Conservation (phyloP, 768 basidiomycete species). For the Pleurotus platypus region DNA sequence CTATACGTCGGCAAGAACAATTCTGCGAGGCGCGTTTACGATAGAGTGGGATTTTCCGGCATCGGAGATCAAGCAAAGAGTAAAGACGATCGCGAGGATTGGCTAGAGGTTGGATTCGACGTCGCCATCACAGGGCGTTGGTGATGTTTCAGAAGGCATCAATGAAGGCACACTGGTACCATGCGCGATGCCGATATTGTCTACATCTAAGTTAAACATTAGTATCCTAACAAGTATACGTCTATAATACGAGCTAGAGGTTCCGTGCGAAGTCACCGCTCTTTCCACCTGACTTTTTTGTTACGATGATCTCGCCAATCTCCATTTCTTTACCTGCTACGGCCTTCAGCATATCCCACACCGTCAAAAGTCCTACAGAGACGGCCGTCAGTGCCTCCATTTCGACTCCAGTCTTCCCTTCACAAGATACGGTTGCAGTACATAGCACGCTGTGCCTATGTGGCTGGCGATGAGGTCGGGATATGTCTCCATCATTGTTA, state of each 20-base stretch:
- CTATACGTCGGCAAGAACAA: constrained; percentile 54
- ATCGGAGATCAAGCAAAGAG: constrained; percentile 26
- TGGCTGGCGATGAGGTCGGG: constrained; percentile 20
- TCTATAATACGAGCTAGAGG: no score
- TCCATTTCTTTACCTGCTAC: constrained; percentile 87
- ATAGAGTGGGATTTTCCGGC: constrained; percentile 50
- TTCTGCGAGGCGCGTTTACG: constrained; percentile 45
- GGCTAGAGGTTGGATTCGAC: constrained; percentile 51
- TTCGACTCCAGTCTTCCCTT: constrained; percentile 84
- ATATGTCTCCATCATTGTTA: not conserved
- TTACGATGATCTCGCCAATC: constrained; percentile 65
- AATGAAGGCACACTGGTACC: no score
- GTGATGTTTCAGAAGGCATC: constrained; percentile 23
- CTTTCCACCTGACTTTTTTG: constrained; percentile 68
- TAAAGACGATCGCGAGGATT: constrained; percentile 39
- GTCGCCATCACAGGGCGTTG: constrained; percentile 49
- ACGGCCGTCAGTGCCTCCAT: constrained; percentile 94
- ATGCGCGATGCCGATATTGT: no score
- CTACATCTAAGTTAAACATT: no score
- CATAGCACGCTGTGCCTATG: constrained; percentile 56
- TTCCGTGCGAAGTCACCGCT: constrained; percentile 61
- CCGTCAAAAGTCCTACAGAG: constrained; percentile 70
- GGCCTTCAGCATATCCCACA: constrained; percentile 94
- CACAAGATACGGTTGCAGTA: constrained; percentile 65
- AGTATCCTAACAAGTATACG: no score